Evolutionary conservation across 495 filamentous ascomycete species (phyloP).

Genomic region (Penicillium waksmanii): DNA sequence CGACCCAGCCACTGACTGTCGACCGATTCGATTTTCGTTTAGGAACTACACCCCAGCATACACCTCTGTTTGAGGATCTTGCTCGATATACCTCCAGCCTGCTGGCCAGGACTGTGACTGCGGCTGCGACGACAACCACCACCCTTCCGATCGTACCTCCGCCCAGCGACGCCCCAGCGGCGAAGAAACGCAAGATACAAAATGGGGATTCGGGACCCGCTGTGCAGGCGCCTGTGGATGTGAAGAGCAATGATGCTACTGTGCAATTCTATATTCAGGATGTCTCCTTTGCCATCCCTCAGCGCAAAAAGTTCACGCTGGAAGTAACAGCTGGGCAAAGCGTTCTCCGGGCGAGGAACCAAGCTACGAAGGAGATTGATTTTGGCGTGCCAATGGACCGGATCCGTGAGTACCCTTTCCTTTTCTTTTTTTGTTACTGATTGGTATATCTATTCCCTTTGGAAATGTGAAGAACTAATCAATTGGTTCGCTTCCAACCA

Average conservation of each 20-base stretch:
- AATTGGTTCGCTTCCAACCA: slow-evolving; percentile 29
- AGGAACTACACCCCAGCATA: slow-evolving; percentile 46
- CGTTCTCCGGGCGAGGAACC: slow-evolving; percentile 69
- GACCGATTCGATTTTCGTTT: slow-evolving; percentile 13
- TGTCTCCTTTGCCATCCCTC: slow-evolving; percentile 76
- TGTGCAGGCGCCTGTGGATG: slow-evolving; percentile 46
- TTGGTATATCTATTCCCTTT: background rate
- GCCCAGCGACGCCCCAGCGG: slow-evolving; percentile 39
- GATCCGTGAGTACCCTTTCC: slow-evolving; percentile 63
- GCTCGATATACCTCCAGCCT: slow-evolving; percentile 51
- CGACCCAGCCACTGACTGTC: slow-evolving; percentile 19
- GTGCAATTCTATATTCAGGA: slow-evolving; percentile 64
- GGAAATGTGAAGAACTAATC: background rate
- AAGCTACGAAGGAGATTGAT: slow-evolving; percentile 66
- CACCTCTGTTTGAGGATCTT: slow-evolving; percentile 51
- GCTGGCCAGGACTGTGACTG: slow-evolving; percentile 40
- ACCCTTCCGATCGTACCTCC: slow-evolving; percentile 31
- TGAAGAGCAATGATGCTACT: slow-evolving; percentile 41
- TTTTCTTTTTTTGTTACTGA: background rate
- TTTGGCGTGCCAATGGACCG: slow-evolving; percentile 70
- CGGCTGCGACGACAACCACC: slow-evolving; percentile 8
- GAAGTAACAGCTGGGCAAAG: slow-evolving; percentile 62
- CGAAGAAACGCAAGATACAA: slow-evolving; percentile 62
- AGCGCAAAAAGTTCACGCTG: slow-evolving; percentile 88
- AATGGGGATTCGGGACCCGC: slow-evolving; percentile 44